Conservation (phyloP, 331 rosid genomes). For the Rosa hybrid region DNA sequence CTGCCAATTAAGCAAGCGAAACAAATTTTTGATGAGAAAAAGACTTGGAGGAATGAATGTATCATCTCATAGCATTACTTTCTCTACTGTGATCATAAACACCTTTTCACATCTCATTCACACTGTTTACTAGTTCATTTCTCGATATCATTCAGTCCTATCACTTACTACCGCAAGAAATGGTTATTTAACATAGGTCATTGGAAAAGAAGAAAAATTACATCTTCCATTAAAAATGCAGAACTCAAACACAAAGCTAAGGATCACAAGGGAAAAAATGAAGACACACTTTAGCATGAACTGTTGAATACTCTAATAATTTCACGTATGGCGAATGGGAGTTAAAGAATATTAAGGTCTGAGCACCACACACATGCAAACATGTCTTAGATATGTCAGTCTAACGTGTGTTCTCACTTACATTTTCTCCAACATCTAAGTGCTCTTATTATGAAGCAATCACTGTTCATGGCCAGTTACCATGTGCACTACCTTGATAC, state of each 20-base stretch:
- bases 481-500: neutral
- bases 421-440: neutral
- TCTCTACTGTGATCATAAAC: neutral
- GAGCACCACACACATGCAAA: neutral
- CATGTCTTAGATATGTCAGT: neutral
- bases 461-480: neutral
- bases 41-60: constrained; percentile 1
- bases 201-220: neutral
- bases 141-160: neutral
- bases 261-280: neutral
- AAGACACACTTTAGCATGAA: neutral
- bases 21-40: neutral
- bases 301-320: neutral
- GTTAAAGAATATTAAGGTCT: neutral
- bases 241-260: neutral
- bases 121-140: neutral
- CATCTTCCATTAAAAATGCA: neutral
- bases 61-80: constrained; percentile 4
- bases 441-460: neutral
- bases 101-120: neutral
- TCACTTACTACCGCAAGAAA: neutral
- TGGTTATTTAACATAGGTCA: neutral
- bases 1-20: constrained; percentile 43
- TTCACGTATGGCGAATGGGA: neutral
- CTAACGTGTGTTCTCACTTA: neutral